phyloP scores from a whole-genome alignment of 805 yeast species.

The Starmerella asiatica region DNA sequence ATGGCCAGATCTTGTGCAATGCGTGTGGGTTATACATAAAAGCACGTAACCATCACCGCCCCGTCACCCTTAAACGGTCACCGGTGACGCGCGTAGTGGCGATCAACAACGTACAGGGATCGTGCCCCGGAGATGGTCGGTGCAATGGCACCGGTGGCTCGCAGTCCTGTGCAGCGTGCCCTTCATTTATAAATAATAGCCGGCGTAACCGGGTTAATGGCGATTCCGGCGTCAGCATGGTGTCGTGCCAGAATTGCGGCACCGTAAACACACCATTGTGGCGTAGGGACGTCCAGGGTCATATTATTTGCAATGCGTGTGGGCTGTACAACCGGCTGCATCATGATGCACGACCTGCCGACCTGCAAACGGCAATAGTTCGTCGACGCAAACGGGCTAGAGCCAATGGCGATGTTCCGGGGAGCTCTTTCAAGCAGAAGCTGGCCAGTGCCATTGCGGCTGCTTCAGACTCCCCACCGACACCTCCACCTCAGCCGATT shows the following conservation, averaged over 20 bases:
- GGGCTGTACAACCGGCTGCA: constrained; percentile 62
- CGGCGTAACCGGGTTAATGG: constrained; percentile 27
- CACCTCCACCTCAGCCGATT: too few relatives aligned
- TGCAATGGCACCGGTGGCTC: constrained; percentile 86
- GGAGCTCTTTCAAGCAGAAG: too few relatives aligned
- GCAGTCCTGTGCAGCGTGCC: constrained; percentile 67
- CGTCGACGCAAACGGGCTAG: constrained; percentile 55
- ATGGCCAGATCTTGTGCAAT: constrained; percentile 84
- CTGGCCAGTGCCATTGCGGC: too few relatives aligned
- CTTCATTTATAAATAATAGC: constrained; percentile 52
- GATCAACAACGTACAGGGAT: constrained; percentile 30
- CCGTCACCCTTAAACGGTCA: constrained; percentile 44
- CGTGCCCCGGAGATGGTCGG: constrained; percentile 62
- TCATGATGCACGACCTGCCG: constrained; percentile 63
- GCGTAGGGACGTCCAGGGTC: constrained; percentile 71
- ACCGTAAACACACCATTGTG: constrained; percentile 79
- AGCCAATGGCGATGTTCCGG: neutral
- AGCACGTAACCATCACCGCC: constrained; percentile 49
- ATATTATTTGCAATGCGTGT: constrained; percentile 80
- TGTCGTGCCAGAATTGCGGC: constrained; percentile 73
- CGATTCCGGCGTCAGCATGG: constrained; percentile 24
- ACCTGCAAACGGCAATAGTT: constrained; percentile 58
- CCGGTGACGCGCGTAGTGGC: constrained; percentile 14
- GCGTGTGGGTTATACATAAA: constrained; percentile 81
- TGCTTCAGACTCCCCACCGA: too few relatives aligned